A percentile compares a stretch with the other conserved stretches of the same genome.
These are phyloP conservation scores for Zymoseptoria tritici DNA, from an alignment of 2,329 filamentous ascomycete species.

Conservation along the genomic window DNA sequence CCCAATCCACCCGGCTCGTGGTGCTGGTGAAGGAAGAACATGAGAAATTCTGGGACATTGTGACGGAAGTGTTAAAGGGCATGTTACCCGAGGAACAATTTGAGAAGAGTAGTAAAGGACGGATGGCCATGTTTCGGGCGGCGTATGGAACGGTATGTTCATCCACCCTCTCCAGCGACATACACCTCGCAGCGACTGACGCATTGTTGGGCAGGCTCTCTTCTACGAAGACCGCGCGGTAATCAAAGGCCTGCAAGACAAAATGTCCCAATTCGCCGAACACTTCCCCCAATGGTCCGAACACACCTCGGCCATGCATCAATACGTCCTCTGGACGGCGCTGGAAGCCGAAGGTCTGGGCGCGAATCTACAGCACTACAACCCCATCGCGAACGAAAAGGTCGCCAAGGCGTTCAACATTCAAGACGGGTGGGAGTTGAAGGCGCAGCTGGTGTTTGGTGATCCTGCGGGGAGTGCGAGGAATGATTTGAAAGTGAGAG, in stretches of 20 bases:
- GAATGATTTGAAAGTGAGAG: slow-evolving; percentile 21
- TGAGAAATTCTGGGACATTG: slow-evolving; percentile 77
- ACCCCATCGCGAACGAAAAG: slow-evolving; percentile 71
- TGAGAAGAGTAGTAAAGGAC: slow-evolving; percentile 42
- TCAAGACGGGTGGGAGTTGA: slow-evolving; percentile 65
- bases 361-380: slow-evolving; percentile 90
- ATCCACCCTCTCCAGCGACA: too few species aligned
- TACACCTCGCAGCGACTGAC: too few species aligned
- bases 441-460: slow-evolving; percentile 74
- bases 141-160: slow-evolving; percentile 63
- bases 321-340: slow-evolving; percentile 72
- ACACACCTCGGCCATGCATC: slow-evolving; percentile 75
- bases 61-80: slow-evolving; percentile 55
- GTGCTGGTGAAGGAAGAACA: slow-evolving; percentile 77
- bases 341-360: slow-evolving; percentile 78
- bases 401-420: slow-evolving; percentile 63
- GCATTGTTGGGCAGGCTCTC: slow-evolving; percentile 36
- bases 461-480: slow-evolving; percentile 39
- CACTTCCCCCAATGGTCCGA: slow-evolving; percentile 70
- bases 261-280: slow-evolving; percentile 67
- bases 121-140: slow-evolving; percentile 55
- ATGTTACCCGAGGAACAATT: slow-evolving; percentile 62
- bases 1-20: slow-evolving; percentile 70
- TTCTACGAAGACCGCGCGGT: slow-evolving; percentile 75
- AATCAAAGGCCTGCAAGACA: slow-evolving; percentile 58